These are phyloP conservation scores for Termitomyces heimii DNA, from an alignment of 768 basidiomycete species.

Conservation along the genomic window DNA sequence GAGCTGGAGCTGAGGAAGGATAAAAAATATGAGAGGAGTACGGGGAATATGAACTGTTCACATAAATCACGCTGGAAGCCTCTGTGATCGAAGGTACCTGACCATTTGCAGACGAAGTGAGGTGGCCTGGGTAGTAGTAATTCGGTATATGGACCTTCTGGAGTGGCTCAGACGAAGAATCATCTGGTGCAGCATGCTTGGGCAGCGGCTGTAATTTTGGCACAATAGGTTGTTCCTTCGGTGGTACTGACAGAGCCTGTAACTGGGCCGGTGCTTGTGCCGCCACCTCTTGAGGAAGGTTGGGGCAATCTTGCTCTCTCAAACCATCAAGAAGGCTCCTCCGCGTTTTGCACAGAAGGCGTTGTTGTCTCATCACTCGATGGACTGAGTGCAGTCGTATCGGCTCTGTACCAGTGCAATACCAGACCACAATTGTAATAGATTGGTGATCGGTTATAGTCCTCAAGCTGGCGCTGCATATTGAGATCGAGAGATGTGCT, in stretches of 20 bases:
- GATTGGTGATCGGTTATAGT: conserved; percentile 47
- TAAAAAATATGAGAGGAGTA: too few species aligned
- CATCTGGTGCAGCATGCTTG: too few species aligned
- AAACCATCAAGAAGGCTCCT: conserved; percentile 55
- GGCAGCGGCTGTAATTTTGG: too few species aligned
- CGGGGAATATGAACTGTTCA: background rate
- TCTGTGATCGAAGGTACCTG: too few species aligned
- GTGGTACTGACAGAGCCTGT: background rate
- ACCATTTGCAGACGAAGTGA: too few species aligned
- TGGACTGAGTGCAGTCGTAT: conserved; percentile 56
- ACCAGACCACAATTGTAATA: conserved; percentile 65
- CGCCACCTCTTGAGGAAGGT: conserved; percentile 53
- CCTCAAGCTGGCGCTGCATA: conserved; percentile 35
- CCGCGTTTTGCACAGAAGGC: conserved; percentile 55
- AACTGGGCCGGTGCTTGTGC: conserved; percentile 25
- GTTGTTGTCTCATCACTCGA: conserved; percentile 51
- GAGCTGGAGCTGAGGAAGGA: too few species aligned
- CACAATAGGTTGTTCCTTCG: background rate
- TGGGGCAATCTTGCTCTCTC: conserved; percentile 49
- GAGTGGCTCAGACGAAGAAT: too few species aligned
- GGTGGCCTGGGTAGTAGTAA: conserved; percentile 25
- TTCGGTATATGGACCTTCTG: conserved; percentile 26
- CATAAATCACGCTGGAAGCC: background rate
- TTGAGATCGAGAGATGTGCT: conserved; percentile 18
- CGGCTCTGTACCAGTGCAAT: conserved; percentile 54